phyloP scores from a whole-genome alignment of 2,329 filamentous ascomycete genomes.

The Calonectria multiphialidica region DNA sequence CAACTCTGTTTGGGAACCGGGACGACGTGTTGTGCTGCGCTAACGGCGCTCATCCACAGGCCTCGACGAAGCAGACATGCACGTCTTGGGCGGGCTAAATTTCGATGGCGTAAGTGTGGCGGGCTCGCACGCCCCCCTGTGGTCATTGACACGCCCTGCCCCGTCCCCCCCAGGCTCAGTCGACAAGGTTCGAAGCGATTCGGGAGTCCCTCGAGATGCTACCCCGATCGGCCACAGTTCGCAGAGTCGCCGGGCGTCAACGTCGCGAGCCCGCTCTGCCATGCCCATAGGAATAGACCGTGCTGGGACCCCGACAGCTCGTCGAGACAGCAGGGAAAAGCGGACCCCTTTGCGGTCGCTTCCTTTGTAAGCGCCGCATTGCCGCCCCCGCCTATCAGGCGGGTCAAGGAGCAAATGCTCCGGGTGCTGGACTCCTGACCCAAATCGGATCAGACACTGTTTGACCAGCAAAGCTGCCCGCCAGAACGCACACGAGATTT shows the following conservation, averaged over 20 bases:
- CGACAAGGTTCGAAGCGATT: slow-evolving; percentile 17
- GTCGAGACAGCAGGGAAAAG: slow-evolving; percentile 29
- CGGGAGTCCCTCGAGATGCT: slow-evolving; percentile 10
- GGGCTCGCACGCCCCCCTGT: slow-evolving; percentile 24
- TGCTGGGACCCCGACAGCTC: background rate
- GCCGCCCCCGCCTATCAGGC: slow-evolving; percentile 46
- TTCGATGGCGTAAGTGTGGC: slow-evolving; percentile 34
- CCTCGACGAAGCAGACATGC: slow-evolving; percentile 16
- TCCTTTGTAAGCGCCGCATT: slow-evolving; percentile 47
- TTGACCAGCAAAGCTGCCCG: slow-evolving; percentile 40
- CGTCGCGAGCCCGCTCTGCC: background rate
- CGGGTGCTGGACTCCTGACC: slow-evolving; percentile 42
- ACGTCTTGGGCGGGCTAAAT: slow-evolving; percentile 21
- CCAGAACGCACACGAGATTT: slow-evolving; percentile 45
- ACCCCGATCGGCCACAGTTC: slow-evolving; percentile 15
- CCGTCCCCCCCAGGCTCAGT: background rate
- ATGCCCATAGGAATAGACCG: background rate
- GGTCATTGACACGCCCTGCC: background rate
- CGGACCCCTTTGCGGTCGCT: slow-evolving; percentile 30
- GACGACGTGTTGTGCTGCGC: slow-evolving; percentile 5
- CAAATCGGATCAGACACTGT: slow-evolving; percentile 43
- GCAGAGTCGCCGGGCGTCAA: slow-evolving; percentile 2
- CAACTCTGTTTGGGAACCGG: background rate
- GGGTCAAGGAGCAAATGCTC: slow-evolving; percentile 51
- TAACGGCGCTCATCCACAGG: slow-evolving; percentile 27